Evolutionary conservation across 192 early-diverging fungal species (phyloP), one percentile per base, ranked within the genome.

Genomic region (Rhizophagus clarus): DNA sequence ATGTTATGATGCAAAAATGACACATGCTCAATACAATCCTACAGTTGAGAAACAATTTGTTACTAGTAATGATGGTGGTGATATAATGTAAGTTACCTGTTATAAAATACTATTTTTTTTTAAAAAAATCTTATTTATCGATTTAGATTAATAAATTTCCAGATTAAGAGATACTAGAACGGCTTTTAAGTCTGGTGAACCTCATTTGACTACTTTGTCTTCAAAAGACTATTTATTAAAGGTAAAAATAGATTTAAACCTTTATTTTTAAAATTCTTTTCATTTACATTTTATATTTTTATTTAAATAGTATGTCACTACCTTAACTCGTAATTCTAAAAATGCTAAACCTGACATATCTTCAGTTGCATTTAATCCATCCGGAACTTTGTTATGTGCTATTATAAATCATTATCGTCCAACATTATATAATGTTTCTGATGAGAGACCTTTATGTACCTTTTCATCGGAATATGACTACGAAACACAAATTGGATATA

Each of bases 101-200:
- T 15, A 51, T 4, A 51, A 51, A 22, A 6, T 22, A 22, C 20
- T 5, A n/a, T 56, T 56, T 22, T 20, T 56, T 56, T 56, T 56
- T 22, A 56, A 0, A 22, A 22, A 4, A 20, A 56, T 56, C n/a
- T 22, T 7, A 22, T 56, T 56, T 56, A 20, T 56, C n/a, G 51
- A 22, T 56, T 56, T 22, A 45, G 2, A 45, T 45, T 37, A 45
- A 61, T 61, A 24, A n/a, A 61, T 20, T n/a, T 61, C 1, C 24
- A 64, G 63, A 64, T 29, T 64, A 26, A 29, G 63, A 29, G 63
- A 64, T 64, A 64, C 28, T 28, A 64, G 63, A 64, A 64, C 24
- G 28, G 63, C 63, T 64, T 64, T 64, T 64, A 64, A 29, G 3
- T 28, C 51, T 22, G 20, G 51, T 22, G 51, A 56, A 22, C 20